phyloP scores from a whole-genome alignment of 768 basidiomycete genomes.

The Coprinopsis sp. region DNA sequence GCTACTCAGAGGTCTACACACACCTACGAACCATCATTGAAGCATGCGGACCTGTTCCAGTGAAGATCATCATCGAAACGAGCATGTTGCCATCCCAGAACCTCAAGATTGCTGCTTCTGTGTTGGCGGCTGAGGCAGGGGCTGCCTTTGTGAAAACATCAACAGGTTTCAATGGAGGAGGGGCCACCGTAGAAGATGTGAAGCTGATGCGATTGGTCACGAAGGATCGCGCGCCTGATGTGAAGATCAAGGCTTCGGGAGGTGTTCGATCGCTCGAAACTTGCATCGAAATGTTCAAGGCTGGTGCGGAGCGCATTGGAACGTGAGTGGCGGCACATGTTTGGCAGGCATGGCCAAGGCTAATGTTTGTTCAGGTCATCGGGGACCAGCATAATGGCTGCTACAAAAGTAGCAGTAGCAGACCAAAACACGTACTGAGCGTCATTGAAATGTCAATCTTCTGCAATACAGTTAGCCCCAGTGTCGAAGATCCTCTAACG shows the following conservation, averaged over 20 bases:
- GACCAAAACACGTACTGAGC: neutral
- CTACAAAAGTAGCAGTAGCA: neutral
- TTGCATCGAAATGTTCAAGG: constrained; percentile 42
- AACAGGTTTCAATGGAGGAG: constrained; percentile 47
- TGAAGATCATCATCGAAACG: constrained; percentile 53
- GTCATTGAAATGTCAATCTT: neutral
- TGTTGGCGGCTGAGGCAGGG: constrained; percentile 45
- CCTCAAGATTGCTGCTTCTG: constrained; percentile 40
- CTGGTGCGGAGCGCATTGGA: constrained; percentile 51
- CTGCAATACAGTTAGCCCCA: too few relatives aligned
- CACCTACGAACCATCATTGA: constrained; percentile 38
- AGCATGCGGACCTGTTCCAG: constrained; percentile 27
- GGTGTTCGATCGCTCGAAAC: constrained; percentile 45
- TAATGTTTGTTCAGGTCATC: neutral
- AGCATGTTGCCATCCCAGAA: constrained; percentile 39
- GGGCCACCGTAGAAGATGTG: constrained; percentile 42
- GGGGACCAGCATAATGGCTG: neutral
- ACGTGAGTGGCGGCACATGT: constrained; percentile 35
- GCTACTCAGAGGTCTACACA: constrained; percentile 31
- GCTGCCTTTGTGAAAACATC: constrained; percentile 52
- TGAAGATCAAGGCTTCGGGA: constrained; percentile 49
- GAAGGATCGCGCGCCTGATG: constrained; percentile 23
- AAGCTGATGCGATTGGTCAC: constrained; percentile 38
- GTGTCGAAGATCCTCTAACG: too few relatives aligned
- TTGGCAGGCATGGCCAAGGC: neutral